Evolutionary conservation across 345 rosid genomes (phyloP), one percentile per base, ranked within the genome.

Genomic region (Carallia pectinifolia): DNA sequence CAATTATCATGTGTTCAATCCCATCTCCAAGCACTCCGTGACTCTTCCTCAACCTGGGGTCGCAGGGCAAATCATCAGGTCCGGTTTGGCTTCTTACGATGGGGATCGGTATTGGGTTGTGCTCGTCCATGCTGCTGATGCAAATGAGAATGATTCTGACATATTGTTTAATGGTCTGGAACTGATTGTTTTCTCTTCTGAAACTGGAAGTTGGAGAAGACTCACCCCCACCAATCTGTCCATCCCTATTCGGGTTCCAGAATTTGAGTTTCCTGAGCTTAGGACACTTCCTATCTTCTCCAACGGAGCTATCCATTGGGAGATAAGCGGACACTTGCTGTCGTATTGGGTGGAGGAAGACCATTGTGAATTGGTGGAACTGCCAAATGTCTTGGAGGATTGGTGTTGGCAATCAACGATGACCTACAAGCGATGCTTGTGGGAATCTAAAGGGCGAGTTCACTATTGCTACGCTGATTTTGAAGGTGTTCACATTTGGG

Each of bases 401-500:
- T n/a, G 61, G 76, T 67, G 74, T 6, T 68, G 69, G 68, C 59
- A 60, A 50, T 34, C 74, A 44, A 18, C 23, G 1, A 61, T 75
- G 48, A 39, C 31, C 62, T 48, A 50, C 66, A 38, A n/a, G 66
- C 53, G 65, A 29, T 56, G 75, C 65, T 70, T 74, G 33, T 66
- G 72, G 69, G 78, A 78, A 62, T 70, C 69, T 9, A 55, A 63
- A 16, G 75, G 75, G 19, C 47, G 37, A 56, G 50, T 78, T 36
- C 65, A 58, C 17, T 70, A 62, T 47, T 23, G 65, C 39, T 70
- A 78, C 31, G 6, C 65, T 30, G 81, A 74, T 56, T 6, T 7
- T 34, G 68, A 66, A 4, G 75, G 78, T 6, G 39, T 78, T 78
- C 75, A 78, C 0, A 52, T 62, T 17, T 66, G 72, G 81, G 23